A percentile compares a stretch with the other conserved stretches of the same genome.
Conservation (phyloP, 1,284 basidiomycete species). For the Ustilago hordei region DNA sequence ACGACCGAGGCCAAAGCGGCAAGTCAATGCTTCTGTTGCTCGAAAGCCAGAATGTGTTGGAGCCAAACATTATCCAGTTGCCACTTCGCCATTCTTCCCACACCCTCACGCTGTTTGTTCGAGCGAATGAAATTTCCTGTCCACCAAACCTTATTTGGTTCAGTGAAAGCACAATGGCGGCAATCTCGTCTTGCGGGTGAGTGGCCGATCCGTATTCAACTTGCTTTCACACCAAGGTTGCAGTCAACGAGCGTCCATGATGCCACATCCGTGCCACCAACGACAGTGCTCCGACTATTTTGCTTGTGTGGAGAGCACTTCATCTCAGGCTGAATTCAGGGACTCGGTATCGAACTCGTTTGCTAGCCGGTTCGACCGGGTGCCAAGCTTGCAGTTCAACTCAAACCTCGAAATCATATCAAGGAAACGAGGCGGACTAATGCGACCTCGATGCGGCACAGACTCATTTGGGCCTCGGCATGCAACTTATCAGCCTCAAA, state of each 20-base stretch:
- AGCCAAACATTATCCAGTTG: not conserved
- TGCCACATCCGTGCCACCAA: constrained; percentile 1
- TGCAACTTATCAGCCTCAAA: not conserved
- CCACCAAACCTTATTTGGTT: not conserved
- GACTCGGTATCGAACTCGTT: not conserved
- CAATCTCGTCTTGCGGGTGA: not conserved
- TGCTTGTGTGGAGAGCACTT: not conserved
- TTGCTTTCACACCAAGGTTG: constrained; percentile 3
- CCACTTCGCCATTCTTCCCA: not conserved
- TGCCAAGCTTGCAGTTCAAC: not conserved
- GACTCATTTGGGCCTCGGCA: constrained; percentile 5
- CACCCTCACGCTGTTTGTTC: not conserved
- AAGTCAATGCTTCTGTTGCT: constrained; percentile 1
- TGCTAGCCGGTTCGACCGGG: constrained; percentile 6
- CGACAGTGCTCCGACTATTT: not conserved
- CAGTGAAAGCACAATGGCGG: not conserved
- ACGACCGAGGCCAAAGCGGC: not conserved
- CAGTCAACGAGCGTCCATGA: not conserved
- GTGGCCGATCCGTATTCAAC: not conserved
- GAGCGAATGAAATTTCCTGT: not conserved
- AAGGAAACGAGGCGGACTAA: constrained; percentile 6
- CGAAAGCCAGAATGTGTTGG: not conserved
- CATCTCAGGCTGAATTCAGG: not conserved
- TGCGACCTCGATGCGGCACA: constrained; percentile 14
- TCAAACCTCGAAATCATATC: not conserved